Evolutionary conservation across 2,329 filamentous ascomycete species (phyloP), one percentile per base, ranked within the genome.

Genomic region (Verticillium albo-atrum): DNA sequence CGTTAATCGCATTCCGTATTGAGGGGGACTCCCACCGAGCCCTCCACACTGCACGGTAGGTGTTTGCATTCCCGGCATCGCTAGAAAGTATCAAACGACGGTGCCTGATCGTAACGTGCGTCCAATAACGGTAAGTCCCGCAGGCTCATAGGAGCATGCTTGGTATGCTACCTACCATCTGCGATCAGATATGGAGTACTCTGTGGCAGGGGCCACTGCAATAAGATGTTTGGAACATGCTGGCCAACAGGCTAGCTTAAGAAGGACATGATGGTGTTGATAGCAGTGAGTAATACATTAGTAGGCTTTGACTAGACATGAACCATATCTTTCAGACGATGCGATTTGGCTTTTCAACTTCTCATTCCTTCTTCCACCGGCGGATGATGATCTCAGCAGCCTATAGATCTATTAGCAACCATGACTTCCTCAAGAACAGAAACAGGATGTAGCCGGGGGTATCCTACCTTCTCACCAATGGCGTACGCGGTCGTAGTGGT

Each of bases 401-500:
- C 63, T 64, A 23, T n/a, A 52, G 26, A 37, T 17, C 17, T 30
- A 28, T 63, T 59, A 63, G 61, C 51, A 34, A 58, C 55, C 26
- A 32, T 32, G 30, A 32, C 30, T 32, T 32, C 30, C n/a, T 47
- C 35, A 52, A n/a, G 10, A 56, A 37, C 14, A 27, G 47, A 6
- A 35, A 57, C 2, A 9, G 9, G 15, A 28, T 32, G 10, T 4
- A 32, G 30, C 30, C 30, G 30, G 30, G 30, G 9, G 14, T 32
- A 6, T 27, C 17, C 37, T 14, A 60, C 68, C 63, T 80, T 81
- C 68, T 84, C 82, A 1, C 78, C 81, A 63, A 84, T 82, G 3
- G 78, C 80, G 66, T 83, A 84, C 5, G 80, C 81, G 6, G 79
- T 78, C 75, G 81, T 82, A 63, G 56, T 61, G 37, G 63, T 83